Percentiles rank a stretch among this genome's conserved stretches.
Conservation (phyloP, 257 asterid species). For the Phtheirospermum japonicum region DNA sequence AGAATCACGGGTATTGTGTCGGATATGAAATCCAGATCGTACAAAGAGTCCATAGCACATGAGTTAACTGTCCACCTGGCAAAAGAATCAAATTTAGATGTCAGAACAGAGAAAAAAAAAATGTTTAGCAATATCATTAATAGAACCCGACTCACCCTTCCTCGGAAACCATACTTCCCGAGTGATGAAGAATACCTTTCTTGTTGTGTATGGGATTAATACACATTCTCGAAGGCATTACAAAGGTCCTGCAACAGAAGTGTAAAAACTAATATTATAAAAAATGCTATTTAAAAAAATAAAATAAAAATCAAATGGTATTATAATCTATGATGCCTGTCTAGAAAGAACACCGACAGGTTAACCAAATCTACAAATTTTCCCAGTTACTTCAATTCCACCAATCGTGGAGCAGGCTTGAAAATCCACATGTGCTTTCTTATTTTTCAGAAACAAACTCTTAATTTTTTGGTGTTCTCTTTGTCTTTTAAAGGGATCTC, state of each 20-base stretch:
- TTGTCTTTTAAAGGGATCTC: slow-evolving; percentile 1
- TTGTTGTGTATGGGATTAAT: slow-evolving; percentile 86
- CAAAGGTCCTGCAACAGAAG: slow-evolving; percentile 74
- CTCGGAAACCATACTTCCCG: slow-evolving; percentile 47
- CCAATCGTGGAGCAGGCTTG: background rate
- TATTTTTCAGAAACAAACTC: too few species aligned
- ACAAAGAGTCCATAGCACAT: slow-evolving; percentile 76
- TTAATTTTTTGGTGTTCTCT: too few species aligned
- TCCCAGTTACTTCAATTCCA: slow-evolving; percentile 1
- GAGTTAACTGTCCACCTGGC: slow-evolving; percentile 78
- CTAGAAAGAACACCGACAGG: background rate
- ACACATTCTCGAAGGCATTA: slow-evolving; percentile 95
- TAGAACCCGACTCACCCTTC: slow-evolving; percentile 51
- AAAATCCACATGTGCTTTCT: background rate
- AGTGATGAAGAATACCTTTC: slow-evolving; percentile 78
- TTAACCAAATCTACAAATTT: background rate
- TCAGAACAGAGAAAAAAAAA: background rate
- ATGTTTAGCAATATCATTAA: background rate
- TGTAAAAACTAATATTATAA: slow-evolving; percentile 10
- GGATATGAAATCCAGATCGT: slow-evolving; percentile 76
- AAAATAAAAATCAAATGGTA: background rate
- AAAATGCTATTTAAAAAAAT: background rate
- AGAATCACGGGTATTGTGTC: slow-evolving; percentile 71
- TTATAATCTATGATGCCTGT: slow-evolving; percentile 12
- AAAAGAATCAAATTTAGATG: slow-evolving; percentile 24